Conservation (phyloP, 768 basidiomycete species). For the Xerocomus potaroensis region DNA sequence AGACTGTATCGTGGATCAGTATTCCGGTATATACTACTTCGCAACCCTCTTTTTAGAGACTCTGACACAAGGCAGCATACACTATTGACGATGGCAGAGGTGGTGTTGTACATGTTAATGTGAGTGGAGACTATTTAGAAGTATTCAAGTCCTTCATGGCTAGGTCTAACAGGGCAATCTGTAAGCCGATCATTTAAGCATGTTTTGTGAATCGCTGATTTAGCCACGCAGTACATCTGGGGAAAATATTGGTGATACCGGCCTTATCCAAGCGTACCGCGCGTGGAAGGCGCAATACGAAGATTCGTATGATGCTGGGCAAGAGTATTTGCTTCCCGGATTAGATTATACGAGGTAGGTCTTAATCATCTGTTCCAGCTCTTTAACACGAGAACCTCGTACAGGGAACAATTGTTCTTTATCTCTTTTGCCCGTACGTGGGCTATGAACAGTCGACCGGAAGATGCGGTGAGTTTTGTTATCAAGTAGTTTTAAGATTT, state of each 20-base stretch:
- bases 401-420: slow-evolving; percentile 91
- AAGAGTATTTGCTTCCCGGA: slow-evolving; percentile 79
- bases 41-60: neutral
- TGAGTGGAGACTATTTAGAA: slow-evolving; percentile 30
- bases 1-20: slow-evolving; percentile 89
- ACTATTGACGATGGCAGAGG: slow-evolving; percentile 84
- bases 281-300: slow-evolving; percentile 85
- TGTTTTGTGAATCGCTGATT: slow-evolving; percentile 6
- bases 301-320: slow-evolving; percentile 50
- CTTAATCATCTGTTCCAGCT: neutral
- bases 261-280: slow-evolving; percentile 79
- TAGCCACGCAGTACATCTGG: slow-evolving; percentile 65
- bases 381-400: neutral
- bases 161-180: slow-evolving; percentile 57
- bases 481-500: neutral
- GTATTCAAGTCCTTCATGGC: neutral
- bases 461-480: slow-evolving; percentile 55
- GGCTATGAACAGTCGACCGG: slow-evolving; percentile 77
- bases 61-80: slow-evolving; percentile 48
- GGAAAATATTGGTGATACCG: slow-evolving; percentile 87
- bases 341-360: slow-evolving; percentile 65
- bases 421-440: slow-evolving; percentile 86
- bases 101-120: slow-evolving; percentile 79
- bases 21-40: slow-evolving; percentile 55
- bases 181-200: slow-evolving; percentile 36